phyloP scores from a whole-genome alignment of 1,139 yeast genomes.

The Pneumocystis wakefieldiae region DNA sequence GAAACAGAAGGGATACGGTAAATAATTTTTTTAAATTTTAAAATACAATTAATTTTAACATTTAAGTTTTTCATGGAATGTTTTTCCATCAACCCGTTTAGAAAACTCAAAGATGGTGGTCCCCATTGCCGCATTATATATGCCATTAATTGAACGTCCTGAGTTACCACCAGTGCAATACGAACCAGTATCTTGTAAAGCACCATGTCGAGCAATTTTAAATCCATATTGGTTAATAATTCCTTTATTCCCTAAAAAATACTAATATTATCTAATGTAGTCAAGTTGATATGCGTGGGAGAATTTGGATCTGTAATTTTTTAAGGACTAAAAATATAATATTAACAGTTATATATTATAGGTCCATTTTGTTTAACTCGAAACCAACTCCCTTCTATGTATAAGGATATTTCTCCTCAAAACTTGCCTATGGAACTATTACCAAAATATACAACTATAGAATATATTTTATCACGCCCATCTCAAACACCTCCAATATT shows the following conservation, averaged over 20 bases:
- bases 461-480: conserved; percentile 78
- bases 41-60: conserved; percentile 29
- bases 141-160: conserved; percentile 72
- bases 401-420: conserved; percentile 68
- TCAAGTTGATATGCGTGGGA: conserved; percentile 64
- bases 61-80: conserved; percentile 80
- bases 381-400: conserved; percentile 80
- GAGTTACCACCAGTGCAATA: conserved; percentile 70
- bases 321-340: neutral
- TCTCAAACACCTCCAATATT: conserved; percentile 88
- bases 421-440: conserved; percentile 78
- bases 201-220: conserved; percentile 69
- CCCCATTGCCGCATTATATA: conserved; percentile 86
- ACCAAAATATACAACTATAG: conserved; percentile 69
- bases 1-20: conserved; percentile 38
- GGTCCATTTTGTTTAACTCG: conserved; percentile 63
- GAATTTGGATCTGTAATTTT: conserved; percentile 65
- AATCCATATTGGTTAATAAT: conserved; percentile 49
- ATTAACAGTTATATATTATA: neutral
- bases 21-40: neutral
- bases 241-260: conserved; percentile 18
- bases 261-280: conserved; percentile 19
- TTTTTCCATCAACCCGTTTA: conserved; percentile 71
- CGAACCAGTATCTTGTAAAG: conserved; percentile 79
- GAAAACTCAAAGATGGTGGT: conserved; percentile 89